These are phyloP conservation scores for Ceratopteris richardii DNA, from an alignment of 75 land plant species.

Conservation along the genomic window DNA sequence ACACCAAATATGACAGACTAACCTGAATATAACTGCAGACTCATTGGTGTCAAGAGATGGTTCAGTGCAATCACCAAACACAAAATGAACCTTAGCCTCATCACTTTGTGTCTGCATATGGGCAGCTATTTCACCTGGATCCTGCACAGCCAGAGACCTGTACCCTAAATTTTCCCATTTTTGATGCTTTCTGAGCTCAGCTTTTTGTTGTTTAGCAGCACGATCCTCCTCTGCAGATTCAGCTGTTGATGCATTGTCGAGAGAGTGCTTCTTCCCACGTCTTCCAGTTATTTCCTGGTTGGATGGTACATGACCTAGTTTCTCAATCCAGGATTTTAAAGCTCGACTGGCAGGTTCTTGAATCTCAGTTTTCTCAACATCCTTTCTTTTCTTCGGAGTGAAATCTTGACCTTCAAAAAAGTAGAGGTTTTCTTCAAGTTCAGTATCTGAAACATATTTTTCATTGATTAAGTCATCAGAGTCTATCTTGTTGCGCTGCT, in stretches of 20 bases:
- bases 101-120: slow-evolving; percentile 28
- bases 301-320: not conserved
- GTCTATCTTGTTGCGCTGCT: slow-evolving; percentile 10
- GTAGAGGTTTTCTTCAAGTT: slow-evolving; percentile 13
- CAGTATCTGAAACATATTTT: slow-evolving; percentile 5
- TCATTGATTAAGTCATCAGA: not conserved
- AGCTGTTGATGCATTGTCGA: too few relatives aligned
- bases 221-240: slow-evolving; percentile 1
- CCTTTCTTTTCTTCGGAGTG: slow-evolving; percentile 9
- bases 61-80: slow-evolving; percentile 85
- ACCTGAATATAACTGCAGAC: slow-evolving; percentile 68
- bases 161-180: slow-evolving; percentile 84
- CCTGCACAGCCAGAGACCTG: slow-evolving; percentile 52
- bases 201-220: slow-evolving; percentile 41
- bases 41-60: slow-evolving; percentile 45
- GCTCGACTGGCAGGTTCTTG: not conserved
- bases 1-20: not conserved
- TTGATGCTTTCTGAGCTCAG: slow-evolving; percentile 53
- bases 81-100: slow-evolving; percentile 46
- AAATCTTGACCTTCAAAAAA: slow-evolving; percentile 19
- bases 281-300: not conserved
- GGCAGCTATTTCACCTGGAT: slow-evolving; percentile 14
- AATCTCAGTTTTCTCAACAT: not conserved
- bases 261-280: not conserved
- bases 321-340: not conserved